Evolutionary conservation across 169 alveolate genomes (phyloP).

Genomic region (Plasmodium inui): DNA sequence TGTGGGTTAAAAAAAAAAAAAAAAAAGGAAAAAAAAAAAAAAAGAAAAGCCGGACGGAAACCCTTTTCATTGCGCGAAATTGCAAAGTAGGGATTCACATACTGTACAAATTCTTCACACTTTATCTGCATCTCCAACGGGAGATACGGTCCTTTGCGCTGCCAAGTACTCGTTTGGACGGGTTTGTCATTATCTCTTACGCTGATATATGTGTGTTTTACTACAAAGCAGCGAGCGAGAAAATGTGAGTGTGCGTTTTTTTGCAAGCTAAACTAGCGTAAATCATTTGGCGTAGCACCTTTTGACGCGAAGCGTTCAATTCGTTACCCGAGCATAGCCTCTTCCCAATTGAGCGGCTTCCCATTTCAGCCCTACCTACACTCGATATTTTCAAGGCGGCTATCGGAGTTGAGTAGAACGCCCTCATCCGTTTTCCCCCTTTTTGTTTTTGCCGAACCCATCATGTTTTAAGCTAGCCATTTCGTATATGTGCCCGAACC

Average conservation of each 20-base stretch:
- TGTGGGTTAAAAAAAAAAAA: background rate
- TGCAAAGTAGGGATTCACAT: background rate
- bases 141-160: background rate
- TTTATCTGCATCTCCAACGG: constrained; percentile 1
- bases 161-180: background rate
- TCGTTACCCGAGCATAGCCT: background rate
- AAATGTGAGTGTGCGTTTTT: background rate
- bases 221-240: background rate
- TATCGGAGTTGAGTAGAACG: background rate
- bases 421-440: background rate
- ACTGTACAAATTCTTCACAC: background rate
- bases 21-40: background rate
- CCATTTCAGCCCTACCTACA: background rate
- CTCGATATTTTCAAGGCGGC: background rate
- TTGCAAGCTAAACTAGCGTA: background rate
- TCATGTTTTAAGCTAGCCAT: background rate
- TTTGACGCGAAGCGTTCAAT: background rate
- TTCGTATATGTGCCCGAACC: background rate
- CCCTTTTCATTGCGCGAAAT: background rate
- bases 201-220: background rate
- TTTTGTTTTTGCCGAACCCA: background rate
- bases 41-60: background rate
- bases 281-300: background rate
- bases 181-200: background rate
- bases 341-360: background rate